Evolutionary conservation across 331 rosid genomes (phyloP), one percentile per base, ranked within the genome.

Genomic region (Spiraea crenata): DNA sequence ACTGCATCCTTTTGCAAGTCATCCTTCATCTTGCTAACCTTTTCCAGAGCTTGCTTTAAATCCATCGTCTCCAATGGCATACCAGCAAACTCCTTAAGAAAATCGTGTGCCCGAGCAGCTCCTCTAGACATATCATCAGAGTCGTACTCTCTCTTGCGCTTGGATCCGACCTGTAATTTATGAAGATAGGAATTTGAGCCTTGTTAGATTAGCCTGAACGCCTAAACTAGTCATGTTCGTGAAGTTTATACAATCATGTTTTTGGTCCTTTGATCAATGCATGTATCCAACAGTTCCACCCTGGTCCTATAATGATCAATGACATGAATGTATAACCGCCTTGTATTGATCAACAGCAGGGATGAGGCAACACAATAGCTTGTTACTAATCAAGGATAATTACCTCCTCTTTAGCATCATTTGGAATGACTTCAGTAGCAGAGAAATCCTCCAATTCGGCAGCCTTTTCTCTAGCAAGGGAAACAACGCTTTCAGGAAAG

Each of bases 381-480:
- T 16, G 63, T 45, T 48, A 39, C 31, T 68, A 71, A 65, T 45
- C 19, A 57, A 38, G 67, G 55, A 31, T 44, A n/a, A 10, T 44
- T 80, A 93, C 99, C 96, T 89, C 85, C 55, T 78, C 74, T 47
- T 25, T 50, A 66, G 65, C 50, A 48, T 82, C 85, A 80, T 67
- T 68, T 51, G 78, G 69, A 78, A 70, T 70, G 63, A 85, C 69
- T 20, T 88, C 74, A 57, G 85, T 46, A 13, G 91, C 86, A 57
- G 97, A 86, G 80, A 93, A 93, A 77, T 93, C 99, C 88, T 93
- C 99, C 80, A 93, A 83, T 78, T 93, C 95, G 48, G 89, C 92
- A 25, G 99, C 99, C 82, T 91, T 93, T 81, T 89, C 99, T 86
- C 97, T 82, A 46, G 99, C 99, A 56, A 87, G 84, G 77, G 96